These are phyloP conservation scores for Colletotrichum theobromicola DNA, from an alignment of 2,329 filamentous ascomycete species.

Conservation along the genomic window DNA sequence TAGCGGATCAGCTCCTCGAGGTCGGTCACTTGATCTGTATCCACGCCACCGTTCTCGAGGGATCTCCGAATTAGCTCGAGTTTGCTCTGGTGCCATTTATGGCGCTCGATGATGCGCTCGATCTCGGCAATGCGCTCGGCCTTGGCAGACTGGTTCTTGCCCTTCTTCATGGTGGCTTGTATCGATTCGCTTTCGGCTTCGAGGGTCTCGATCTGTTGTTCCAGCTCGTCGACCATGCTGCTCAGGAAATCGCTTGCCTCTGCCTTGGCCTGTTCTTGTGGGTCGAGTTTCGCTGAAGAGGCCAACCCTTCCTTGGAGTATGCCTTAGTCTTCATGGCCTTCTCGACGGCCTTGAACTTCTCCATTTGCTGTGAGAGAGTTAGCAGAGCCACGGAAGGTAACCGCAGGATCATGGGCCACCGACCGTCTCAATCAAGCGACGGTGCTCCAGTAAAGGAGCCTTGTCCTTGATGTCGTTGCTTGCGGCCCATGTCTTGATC, in stretches of 20 bases:
- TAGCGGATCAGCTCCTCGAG: constrained; percentile 93
- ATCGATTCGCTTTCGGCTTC: constrained; percentile 90
- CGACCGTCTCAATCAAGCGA: constrained; percentile 95
- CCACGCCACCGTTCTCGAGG: constrained; percentile 90
- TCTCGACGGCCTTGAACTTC: constrained; percentile 99
- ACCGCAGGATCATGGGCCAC: constrained; percentile 35
- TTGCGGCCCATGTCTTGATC: constrained; percentile 99
- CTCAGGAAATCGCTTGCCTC: constrained; percentile 88
- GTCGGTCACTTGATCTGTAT: constrained; percentile 84
- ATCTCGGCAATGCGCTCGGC: constrained; percentile 89
- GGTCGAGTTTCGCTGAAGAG: constrained; percentile 90
- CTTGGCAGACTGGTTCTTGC: constrained; percentile 84
- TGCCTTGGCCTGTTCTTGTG: constrained; percentile 94
- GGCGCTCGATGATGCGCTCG: constrained; percentile 82
- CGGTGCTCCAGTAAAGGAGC: constrained; percentile 91
- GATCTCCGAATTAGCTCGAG: constrained; percentile 89
- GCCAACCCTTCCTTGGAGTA: constrained; percentile 98
- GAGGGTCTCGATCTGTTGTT: constrained; percentile 89
- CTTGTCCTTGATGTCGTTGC: constrained; percentile 99
- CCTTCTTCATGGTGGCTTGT: constrained; percentile 91
- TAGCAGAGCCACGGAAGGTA: constrained; percentile 17
- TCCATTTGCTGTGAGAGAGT: constrained; percentile 83
- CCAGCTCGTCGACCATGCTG: constrained; percentile 88
- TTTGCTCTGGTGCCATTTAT: constrained; percentile 96
- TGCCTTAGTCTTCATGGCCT: constrained; percentile 99